These are phyloP conservation scores for Phytophthora multivora DNA, from an alignment of 352 stramenopile genomes.

Conservation along the genomic window DNA sequence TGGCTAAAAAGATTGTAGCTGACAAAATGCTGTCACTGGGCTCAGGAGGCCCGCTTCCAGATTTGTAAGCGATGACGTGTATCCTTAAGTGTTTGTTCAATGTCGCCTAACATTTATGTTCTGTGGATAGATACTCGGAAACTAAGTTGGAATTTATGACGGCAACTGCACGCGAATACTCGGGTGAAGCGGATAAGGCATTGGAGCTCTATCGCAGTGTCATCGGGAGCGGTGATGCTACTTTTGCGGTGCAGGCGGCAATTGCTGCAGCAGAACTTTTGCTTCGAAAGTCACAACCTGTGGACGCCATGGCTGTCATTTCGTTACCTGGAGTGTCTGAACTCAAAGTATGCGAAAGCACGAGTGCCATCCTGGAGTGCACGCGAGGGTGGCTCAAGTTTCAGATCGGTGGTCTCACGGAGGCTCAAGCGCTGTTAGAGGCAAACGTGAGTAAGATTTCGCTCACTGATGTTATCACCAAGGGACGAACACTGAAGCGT, in stretches of 20 bases:
- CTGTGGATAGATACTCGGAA: slow-evolving; percentile 51
- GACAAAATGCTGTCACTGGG: slow-evolving; percentile 56
- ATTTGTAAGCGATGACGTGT: slow-evolving; percentile 43
- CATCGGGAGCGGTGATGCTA: slow-evolving; percentile 26
- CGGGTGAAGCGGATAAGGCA: slow-evolving; percentile 48
- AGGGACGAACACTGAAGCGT: slow-evolving; percentile 61
- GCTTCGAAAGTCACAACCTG: slow-evolving; percentile 27
- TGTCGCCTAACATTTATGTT: slow-evolving; percentile 8
- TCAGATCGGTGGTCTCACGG: slow-evolving; percentile 40
- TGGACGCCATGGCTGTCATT: slow-evolving; percentile 41
- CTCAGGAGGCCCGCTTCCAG: slow-evolving; percentile 31
- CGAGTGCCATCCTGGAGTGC: slow-evolving; percentile 24
- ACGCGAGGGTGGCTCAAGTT: slow-evolving; percentile 60
- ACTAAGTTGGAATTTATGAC: slow-evolving; percentile 57
- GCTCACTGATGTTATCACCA: slow-evolving; percentile 9
- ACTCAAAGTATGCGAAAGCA: slow-evolving; percentile 6
- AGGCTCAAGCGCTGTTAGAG: slow-evolving; percentile 47
- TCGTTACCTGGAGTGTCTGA: slow-evolving; percentile 20
- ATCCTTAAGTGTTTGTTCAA: not conserved
- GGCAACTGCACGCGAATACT: slow-evolving; percentile 58
- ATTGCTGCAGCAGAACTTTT: slow-evolving; percentile 57
- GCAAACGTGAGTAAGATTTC: slow-evolving; percentile 38
- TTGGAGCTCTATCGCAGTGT: slow-evolving; percentile 48
- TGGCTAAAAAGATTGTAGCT: slow-evolving; percentile 42
- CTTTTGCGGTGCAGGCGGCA: slow-evolving; percentile 36